Evolutionary conservation across 2,329 filamentous ascomycete genomes (phyloP).

Genomic region (Calonectria hawksworthii): DNA sequence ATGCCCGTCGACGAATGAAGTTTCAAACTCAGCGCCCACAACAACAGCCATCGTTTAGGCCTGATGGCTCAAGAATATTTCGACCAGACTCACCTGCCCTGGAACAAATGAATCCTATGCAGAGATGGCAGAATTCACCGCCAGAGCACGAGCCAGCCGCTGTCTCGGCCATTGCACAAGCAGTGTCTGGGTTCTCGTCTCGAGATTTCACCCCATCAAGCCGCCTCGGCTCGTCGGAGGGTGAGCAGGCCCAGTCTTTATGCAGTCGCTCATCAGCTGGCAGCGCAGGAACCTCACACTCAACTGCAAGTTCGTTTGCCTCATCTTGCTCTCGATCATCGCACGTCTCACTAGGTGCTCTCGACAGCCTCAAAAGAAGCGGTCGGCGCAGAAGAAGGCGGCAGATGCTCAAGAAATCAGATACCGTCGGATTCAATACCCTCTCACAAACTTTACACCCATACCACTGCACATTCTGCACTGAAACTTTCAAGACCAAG

Average conservation of each 20-base stretch:
- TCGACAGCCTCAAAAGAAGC: not conserved
- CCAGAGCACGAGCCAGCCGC: constrained; percentile 44
- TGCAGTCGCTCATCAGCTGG: constrained; percentile 61
- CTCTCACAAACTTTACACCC: constrained; percentile 1
- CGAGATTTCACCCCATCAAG: not conserved
- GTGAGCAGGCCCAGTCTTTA: not conserved
- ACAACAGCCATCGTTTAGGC: constrained; percentile 63
- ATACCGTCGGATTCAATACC: not conserved
- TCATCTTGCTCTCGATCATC: constrained; percentile 61
- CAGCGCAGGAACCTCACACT: constrained; percentile 68
- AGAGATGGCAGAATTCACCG: constrained; percentile 44
- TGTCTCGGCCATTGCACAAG: constrained; percentile 42
- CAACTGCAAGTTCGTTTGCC: constrained; percentile 60
- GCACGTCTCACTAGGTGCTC: constrained; percentile 56
- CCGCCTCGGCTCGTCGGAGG: not conserved
- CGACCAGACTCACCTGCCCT: constrained; percentile 54
- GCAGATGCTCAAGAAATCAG: not conserved
- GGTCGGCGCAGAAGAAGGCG: constrained; percentile 1
- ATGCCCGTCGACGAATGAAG: constrained; percentile 83
- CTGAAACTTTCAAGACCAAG: constrained; percentile 60
- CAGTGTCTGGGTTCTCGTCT: constrained; percentile 20
- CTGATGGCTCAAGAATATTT: not conserved
- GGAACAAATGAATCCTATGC: constrained; percentile 35
- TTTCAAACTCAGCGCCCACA: constrained; percentile 62
- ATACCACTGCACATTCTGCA: constrained; percentile 62